These are phyloP conservation scores for Candida parachauliodes DNA, from an alignment of 805 yeast species.

Conservation along the genomic window DNA sequence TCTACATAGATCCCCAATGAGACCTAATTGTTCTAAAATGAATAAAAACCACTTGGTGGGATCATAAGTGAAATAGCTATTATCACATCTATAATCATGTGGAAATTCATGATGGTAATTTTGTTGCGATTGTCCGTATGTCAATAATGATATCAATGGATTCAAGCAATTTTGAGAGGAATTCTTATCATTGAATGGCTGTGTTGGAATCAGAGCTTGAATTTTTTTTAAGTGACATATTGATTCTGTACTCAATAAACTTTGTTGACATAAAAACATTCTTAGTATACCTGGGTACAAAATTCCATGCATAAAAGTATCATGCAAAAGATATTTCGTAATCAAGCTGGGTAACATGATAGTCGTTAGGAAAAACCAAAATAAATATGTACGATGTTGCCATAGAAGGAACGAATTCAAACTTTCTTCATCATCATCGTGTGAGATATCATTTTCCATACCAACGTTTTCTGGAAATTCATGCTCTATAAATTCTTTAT, in stretches of 20 bases:
- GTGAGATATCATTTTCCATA: conserved; percentile 10
- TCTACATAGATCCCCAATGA: conserved; percentile 58
- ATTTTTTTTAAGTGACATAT: conserved; percentile 64
- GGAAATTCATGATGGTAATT: conserved; percentile 97
- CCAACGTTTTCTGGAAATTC: conserved; percentile 39
- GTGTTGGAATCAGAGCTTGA: conserved; percentile 64
- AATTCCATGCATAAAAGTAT: conserved; percentile 31
- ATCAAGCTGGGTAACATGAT: conserved; percentile 28
- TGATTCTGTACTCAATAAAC: conserved; percentile 73
- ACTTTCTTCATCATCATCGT: conserved; percentile 13
- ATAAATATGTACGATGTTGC: conserved; percentile 30
- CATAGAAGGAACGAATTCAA: conserved; percentile 26
- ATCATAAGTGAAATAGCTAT: conserved; percentile 72
- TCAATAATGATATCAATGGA: conserved; percentile 56
- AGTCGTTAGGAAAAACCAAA: conserved; percentile 27
- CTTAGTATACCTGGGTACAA: conserved; percentile 77
- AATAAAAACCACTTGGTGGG: conserved; percentile 80
- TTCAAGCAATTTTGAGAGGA: conserved; percentile 65
- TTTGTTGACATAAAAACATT: conserved; percentile 72
- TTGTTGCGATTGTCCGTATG: conserved; percentile 89
- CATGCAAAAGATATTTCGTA: conserved; percentile 23
- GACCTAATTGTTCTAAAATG: conserved; percentile 47
- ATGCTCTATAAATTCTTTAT: conserved; percentile 31
- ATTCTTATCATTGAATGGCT: conserved; percentile 51
- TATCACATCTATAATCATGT: conserved; percentile 77